Evolutionary conservation across 2,329 filamentous ascomycete genomes (phyloP), one percentile per base, ranked within the genome.

Genomic region (Cladophialophora carrionii): DNA sequence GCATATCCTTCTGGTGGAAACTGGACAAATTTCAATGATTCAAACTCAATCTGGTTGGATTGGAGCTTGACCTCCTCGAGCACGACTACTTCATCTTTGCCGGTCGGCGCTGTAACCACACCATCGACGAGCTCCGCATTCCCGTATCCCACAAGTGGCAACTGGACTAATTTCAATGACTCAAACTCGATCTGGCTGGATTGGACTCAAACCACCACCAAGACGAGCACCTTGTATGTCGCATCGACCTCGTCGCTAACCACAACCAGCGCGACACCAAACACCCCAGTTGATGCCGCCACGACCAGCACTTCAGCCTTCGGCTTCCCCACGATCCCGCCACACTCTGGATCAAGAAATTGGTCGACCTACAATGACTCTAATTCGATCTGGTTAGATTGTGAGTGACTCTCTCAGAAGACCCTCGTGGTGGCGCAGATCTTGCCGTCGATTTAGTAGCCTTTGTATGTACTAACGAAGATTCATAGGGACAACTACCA

Each of bases 11-110:
- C 48, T 51, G 48, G 48, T 20, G 20, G 9, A n/a, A 29, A 51
- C 48, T 51, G 48, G 48, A 20, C 48, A 51, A 51, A 51, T 7
- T 51, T 24, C 8, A 51, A 51, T 51, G 48, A 51, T 24, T 51
- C 48, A 7, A 51, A 51, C 17, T 51, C 48, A 14, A 34, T 31
- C 56, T 43, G 56, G 56, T 12, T 58, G 37, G 37, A 41, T 41
- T 41, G 37, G 37, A 43, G 37, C 37, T n/a, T 43, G 37, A 43
- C 37, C 1, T 43, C 37, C 17, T 43, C 37, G 37, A 43, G 37
- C 37, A 43, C 37, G 14, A 43, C 37, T n/a, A n/a, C 37, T 43
- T 43, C 37, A 43, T n/a, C 37, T n/a, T 43, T 43, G 37, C 37
- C 37, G 5, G 17, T 43, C 37, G 37, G n/a, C 17, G 37, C 17